These are phyloP conservation scores for Neofusicoccum sp. DNA, from an alignment of 2,329 filamentous ascomycete species.

Conservation along the genomic window DNA sequence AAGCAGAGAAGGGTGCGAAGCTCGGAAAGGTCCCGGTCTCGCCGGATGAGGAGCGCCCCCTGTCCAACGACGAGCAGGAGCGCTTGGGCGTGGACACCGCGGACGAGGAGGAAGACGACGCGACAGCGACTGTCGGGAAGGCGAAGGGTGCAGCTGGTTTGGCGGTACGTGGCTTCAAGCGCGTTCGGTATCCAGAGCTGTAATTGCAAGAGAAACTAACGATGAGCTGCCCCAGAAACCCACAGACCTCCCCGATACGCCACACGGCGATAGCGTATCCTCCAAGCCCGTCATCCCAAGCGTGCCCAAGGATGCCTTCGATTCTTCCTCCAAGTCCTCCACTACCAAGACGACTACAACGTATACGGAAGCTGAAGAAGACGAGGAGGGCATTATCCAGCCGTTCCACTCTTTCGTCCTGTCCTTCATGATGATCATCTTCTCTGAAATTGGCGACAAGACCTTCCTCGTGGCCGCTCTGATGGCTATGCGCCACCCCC, in stretches of 20 bases:
- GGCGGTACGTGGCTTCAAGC: conserved; percentile 51
- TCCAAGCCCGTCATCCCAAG: conserved; percentile 65
- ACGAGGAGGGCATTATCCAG: conserved; percentile 63
- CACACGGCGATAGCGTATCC: conserved; percentile 59
- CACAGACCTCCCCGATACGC: conserved; percentile 72
- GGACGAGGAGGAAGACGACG: conserved; percentile 30
- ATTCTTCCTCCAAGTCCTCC: conserved; percentile 45
- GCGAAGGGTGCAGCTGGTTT: conserved; percentile 40
- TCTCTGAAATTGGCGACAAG: conserved; percentile 97
- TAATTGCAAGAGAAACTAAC: not conserved
- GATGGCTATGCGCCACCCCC: conserved; percentile 98
- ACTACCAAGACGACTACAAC: conserved; percentile 18
- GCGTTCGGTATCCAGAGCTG: not conserved
- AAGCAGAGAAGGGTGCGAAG: conserved; percentile 64
- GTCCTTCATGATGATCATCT: conserved; percentile 94
- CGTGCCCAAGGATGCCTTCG: conserved; percentile 54
- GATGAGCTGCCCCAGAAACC: conserved; percentile 63
- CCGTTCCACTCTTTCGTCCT: conserved; percentile 86
- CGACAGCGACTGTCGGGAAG: conserved; percentile 29
- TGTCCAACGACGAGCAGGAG: conserved; percentile 78
- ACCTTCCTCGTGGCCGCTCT: conserved; percentile 95
- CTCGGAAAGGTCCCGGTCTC: conserved; percentile 73
- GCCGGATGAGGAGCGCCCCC: conserved; percentile 79
- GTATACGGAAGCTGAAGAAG: conserved; percentile 26
- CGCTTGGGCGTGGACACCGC: conserved; percentile 52